These are phyloP conservation scores for Pseudocohnilembus persalinus DNA, from an alignment of 169 alveolate species.

Conservation along the genomic window DNA sequence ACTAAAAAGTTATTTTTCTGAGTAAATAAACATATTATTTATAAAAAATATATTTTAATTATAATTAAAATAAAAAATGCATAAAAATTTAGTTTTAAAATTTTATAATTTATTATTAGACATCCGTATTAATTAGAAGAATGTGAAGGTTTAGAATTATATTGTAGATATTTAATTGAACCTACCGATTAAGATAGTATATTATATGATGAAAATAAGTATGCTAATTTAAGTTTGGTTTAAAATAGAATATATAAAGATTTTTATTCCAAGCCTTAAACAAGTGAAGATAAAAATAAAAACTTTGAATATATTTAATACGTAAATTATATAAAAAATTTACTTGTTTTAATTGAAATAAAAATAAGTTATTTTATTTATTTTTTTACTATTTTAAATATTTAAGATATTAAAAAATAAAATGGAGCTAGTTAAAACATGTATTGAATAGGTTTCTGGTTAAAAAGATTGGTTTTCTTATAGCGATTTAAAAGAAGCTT, in stretches of 20 bases:
- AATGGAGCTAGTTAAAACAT: background rate
- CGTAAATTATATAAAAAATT: background rate
- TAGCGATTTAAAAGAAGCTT: background rate
- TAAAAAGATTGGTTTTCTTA: background rate
- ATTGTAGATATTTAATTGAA: background rate
- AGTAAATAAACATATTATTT: background rate
- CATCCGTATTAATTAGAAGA: background rate
- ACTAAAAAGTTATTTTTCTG: too few species aligned
- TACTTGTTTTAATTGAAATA: too few species aligned
- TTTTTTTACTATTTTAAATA: too few species aligned
- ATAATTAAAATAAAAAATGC: too few species aligned
- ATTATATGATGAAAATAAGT: background rate
- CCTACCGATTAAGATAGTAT: background rate
- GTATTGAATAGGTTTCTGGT: background rate
- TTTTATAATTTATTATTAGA: background rate
- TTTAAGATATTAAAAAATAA: background rate
- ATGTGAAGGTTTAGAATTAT: background rate
- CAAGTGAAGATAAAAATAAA: background rate
- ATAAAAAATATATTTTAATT: too few species aligned
- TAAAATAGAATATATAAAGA: too few species aligned
- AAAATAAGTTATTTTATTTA: too few species aligned
- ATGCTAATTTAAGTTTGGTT: background rate
- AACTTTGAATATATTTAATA: background rate
- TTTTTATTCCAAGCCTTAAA: background rate
- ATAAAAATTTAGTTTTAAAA: background rate